Base-by-base conservation (phyloP, 1,139 yeast species). In the Candida albicans region DNA sequence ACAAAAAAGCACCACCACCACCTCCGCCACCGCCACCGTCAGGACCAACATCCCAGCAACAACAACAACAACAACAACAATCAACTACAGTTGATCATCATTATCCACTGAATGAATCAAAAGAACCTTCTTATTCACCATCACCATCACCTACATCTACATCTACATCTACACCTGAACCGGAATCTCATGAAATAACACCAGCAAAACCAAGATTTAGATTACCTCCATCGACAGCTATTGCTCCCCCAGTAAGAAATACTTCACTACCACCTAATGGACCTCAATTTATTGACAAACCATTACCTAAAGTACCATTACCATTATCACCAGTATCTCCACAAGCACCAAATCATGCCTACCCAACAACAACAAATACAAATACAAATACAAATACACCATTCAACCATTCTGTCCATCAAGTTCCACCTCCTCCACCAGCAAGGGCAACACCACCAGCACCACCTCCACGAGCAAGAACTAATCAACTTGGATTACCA, bases 1-100 rank as follows among this genome's bases (percentile, higher is more conserved):
- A 48, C 14, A 71, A 70, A 45, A 70, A 68, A 53, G 74, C 77
- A 0, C 75, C 77, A 1, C 77, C 77, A 0, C 77, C 79, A 1
- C 78, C 77, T 3, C 76, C 78, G 0, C 76, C 77, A 1, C 61
- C 68, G 7, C 33, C 27, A 12, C 11, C 9, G 9, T 27, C 29
- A 7, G 30, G 15, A 6, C 48, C 51, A 8, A 43, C 50, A 24
- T 40, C 50, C 2, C 36, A 40, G 22, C 18, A 18, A 18, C 29
- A 7, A 13, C 24, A 8, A 48, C 51, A 8, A 43, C 50, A 24
- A 39, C 50, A 3, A 13, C 44, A 11, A 39, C 37, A 11, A 24
- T 33, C 14, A n/a, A 10, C 14, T 29, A 8, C 10, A 27, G 35
- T 26, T 4, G 44, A 10, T n/a, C 52, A 8, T 18, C 51, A 55